A percentile compares a stretch with the other conserved stretches of the same genome.
These are phyloP conservation scores for Fusarium avenaceum DNA, from an alignment of 2,329 filamentous ascomycete species.

Conservation along the genomic window DNA sequence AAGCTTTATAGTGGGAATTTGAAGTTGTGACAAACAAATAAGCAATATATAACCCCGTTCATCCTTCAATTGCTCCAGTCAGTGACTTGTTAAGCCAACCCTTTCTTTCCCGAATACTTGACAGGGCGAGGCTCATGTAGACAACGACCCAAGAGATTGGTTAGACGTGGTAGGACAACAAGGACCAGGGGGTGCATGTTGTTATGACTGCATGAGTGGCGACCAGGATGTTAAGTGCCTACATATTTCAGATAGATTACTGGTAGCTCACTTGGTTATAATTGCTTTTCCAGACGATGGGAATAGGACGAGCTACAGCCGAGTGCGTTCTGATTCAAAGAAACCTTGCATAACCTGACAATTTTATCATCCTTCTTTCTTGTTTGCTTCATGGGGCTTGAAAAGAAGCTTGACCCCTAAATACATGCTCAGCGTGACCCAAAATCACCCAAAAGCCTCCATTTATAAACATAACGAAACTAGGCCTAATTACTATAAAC, in stretches of 20 bases:
- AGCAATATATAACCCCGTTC: background rate
- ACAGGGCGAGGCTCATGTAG: background rate
- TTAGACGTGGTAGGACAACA: conserved; percentile 8
- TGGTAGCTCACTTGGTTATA: background rate
- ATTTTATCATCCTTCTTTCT: too few species aligned
- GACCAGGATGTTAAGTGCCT: conserved; percentile 9
- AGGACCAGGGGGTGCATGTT: conserved; percentile 11
- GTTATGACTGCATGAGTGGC: conserved; percentile 2
- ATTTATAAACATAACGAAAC: too few species aligned
- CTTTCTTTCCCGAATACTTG: background rate
- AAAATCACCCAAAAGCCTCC: too few species aligned
- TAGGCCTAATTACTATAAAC: too few species aligned
- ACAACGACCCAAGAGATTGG: conserved; percentile 8
- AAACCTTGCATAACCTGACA: background rate
- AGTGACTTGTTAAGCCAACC: background rate
- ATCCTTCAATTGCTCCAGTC: too few species aligned
- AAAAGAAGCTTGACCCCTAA: too few species aligned
- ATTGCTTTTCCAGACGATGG: background rate
- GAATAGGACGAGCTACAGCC: too few species aligned
- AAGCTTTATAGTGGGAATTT: background rate
- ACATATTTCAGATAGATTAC: background rate
- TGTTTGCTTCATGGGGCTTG: too few species aligned
- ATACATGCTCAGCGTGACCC: too few species aligned
- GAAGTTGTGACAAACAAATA: background rate
- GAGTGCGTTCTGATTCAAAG: background rate